phyloP scores from a whole-genome alignment of 768 basidiomycete species.

The Hydnomerulius pinastri region DNA sequence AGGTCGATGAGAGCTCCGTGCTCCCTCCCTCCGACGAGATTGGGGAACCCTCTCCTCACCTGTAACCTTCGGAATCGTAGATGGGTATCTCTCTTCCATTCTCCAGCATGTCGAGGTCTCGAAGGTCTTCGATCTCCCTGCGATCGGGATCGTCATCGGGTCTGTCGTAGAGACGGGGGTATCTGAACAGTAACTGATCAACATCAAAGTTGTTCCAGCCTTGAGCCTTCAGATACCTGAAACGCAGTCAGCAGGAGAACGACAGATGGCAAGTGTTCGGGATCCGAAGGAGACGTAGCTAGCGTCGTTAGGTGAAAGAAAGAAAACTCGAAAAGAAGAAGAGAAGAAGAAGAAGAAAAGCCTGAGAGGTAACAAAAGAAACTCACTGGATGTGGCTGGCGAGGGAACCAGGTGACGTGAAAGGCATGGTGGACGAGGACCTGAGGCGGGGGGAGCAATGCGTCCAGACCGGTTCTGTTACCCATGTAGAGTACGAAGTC shows the following conservation, averaged over 20 bases:
- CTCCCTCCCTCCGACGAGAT: rapidly evolving
- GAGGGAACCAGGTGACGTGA: slow-evolving; percentile 1
- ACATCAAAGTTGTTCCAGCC: background rate
- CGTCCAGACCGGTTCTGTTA: background rate
- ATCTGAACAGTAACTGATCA: background rate
- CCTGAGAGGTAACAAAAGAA: background rate
- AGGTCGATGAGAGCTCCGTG: slow-evolving; percentile 9
- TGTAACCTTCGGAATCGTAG: background rate
- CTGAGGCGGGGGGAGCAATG: background rate
- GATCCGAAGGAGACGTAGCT: too few species aligned
- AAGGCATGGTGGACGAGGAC: background rate
- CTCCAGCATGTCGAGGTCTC: background rate
- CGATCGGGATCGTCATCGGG: background rate
- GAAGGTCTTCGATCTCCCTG: background rate
- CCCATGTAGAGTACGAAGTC: slow-evolving; percentile 1
- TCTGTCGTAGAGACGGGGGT: background rate
- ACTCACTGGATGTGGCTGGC: slow-evolving; percentile 7
- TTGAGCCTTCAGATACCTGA: background rate
- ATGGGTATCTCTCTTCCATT: background rate
- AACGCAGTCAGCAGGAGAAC: background rate
- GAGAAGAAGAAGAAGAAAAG: too few species aligned
- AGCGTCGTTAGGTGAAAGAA: too few species aligned
- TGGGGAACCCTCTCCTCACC: background rate
- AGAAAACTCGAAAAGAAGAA: too few species aligned
- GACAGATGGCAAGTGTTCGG: background rate